phyloP scores from a whole-genome alignment of 192 early-diverging fungal genomes.

The Mortierella antarctica region DNA sequence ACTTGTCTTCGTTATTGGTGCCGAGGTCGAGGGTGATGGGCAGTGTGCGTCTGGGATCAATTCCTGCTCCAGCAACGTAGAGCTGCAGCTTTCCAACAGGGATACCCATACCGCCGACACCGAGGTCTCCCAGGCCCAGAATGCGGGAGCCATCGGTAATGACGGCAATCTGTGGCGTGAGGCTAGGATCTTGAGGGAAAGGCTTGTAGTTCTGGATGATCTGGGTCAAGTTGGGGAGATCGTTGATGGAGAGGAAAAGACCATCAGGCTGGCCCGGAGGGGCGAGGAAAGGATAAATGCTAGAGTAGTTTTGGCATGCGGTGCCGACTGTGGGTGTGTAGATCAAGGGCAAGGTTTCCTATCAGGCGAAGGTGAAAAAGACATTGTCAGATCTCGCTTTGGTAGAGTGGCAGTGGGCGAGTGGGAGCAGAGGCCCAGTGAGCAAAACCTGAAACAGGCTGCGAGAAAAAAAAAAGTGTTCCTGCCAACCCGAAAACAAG shows the following conservation, averaged over 20 bases:
- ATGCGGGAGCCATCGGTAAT: conserved; percentile 96
- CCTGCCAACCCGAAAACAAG: not conserved
- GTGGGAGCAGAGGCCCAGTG: too few relatives aligned
- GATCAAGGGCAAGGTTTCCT: conserved; percentile 83
- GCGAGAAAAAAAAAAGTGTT: too few relatives aligned
- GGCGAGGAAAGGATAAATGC: conserved; percentile 87
- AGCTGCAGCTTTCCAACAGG: conserved; percentile 95
- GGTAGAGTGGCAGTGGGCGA: too few relatives aligned
- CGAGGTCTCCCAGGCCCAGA: conserved; percentile 93
- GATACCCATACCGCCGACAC: conserved; percentile 96
- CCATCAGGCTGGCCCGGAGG: conserved; percentile 83
- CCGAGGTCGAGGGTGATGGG: conserved; percentile 95
- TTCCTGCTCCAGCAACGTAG: conserved; percentile 86
- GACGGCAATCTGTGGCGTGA: conserved; percentile 87
- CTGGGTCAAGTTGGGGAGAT: conserved; percentile 78
- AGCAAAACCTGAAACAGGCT: too few relatives aligned
- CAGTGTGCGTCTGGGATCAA: conserved; percentile 87
- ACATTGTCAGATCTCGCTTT: too few relatives aligned
- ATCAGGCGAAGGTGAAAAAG: not conserved
- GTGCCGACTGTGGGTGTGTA: conserved; percentile 88
- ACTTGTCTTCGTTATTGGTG: conserved; percentile 84
- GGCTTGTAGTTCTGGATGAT: conserved; percentile 85
- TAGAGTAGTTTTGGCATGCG: conserved; percentile 89
- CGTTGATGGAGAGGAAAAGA: conserved; percentile 85
- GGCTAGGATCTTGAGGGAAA: conserved; percentile 61